Evolutionary conservation across 768 basidiomycete species (phyloP).

Genomic region (Pholiota molesta): DNA sequence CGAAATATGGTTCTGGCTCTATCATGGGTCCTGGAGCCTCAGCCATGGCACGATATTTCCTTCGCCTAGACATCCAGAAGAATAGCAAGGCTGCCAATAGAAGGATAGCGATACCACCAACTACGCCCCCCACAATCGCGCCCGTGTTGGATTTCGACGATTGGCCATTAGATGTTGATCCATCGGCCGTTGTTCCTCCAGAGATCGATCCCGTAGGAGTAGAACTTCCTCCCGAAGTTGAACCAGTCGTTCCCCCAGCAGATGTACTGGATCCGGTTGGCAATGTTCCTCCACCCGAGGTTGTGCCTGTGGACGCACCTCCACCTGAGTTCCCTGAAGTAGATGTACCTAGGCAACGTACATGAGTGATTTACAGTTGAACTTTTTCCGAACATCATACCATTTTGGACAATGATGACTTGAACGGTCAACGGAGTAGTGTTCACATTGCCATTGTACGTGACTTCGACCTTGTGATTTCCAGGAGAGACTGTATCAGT

Average conservation of each 20-base stretch:
- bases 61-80: background rate
- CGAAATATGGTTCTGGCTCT: background rate
- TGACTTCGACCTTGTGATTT: constrained; percentile 11
- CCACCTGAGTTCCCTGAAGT: background rate
- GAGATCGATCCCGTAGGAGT: background rate
- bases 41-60: background rate
- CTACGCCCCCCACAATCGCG: background rate
- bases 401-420: background rate
- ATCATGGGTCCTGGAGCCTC: background rate
- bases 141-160: background rate
- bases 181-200: background rate
- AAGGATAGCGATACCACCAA: background rate
- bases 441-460: constrained; percentile 9
- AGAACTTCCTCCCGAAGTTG: background rate
- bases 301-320: no score
- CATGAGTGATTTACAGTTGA: background rate
- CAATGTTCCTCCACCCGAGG: background rate
- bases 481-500: constrained; percentile 10
- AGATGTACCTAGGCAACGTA: background rate
- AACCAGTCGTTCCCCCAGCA: background rate
- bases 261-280: background rate
- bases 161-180: background rate
- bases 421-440: constrained; percentile 7
- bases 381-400: background rate
- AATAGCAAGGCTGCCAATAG: background rate